Conservation (phyloP, 2,329 filamentous ascomycete genomes). For the Cordyceps cicadae region DNA sequence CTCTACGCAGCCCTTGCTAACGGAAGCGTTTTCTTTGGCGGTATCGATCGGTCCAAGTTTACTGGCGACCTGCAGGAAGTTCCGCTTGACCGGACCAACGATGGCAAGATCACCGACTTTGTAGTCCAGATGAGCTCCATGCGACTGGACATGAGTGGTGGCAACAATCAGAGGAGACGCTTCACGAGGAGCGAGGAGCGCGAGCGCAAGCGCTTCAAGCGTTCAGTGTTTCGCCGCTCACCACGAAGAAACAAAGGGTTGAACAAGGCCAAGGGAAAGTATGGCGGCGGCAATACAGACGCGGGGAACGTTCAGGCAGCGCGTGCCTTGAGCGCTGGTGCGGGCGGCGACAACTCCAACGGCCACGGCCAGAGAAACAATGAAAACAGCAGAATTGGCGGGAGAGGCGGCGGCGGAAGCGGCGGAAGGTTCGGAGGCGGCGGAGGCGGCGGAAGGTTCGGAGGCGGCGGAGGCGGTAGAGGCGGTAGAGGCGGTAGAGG, state of each 20-base stretch:
- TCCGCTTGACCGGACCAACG: not conserved
- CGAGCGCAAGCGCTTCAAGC: not conserved
- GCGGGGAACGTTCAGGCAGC: not conserved
- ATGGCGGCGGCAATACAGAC: not conserved
- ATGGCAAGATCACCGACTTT: not conserved
- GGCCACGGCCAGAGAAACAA: not conserved
- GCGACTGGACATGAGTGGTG: not conserved
- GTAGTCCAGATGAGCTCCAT: conserved; percentile 2
- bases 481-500: not conserved
- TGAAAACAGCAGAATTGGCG: not conserved
- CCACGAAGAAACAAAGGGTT: too few relatives aligned
- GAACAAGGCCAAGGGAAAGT: not conserved
- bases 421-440: too few relatives aligned
- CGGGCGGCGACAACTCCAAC: not conserved
- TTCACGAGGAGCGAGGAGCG: not conserved
- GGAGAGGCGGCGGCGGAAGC: too few relatives aligned
- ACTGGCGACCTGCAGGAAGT: not conserved
- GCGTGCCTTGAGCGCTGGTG: not conserved
- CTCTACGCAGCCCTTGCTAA: not conserved
- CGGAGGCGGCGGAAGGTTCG: too few relatives aligned
- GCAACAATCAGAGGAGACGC: not conserved
- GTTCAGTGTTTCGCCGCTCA: not conserved
- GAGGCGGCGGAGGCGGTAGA: too few relatives aligned
- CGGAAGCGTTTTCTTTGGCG: conserved; percentile 6
- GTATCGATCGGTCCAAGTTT: conserved; percentile 5